These are phyloP conservation scores for Zygotorulaspora chibaensis DNA, from an alignment of 805 yeast genomes.

Conservation along the genomic window DNA sequence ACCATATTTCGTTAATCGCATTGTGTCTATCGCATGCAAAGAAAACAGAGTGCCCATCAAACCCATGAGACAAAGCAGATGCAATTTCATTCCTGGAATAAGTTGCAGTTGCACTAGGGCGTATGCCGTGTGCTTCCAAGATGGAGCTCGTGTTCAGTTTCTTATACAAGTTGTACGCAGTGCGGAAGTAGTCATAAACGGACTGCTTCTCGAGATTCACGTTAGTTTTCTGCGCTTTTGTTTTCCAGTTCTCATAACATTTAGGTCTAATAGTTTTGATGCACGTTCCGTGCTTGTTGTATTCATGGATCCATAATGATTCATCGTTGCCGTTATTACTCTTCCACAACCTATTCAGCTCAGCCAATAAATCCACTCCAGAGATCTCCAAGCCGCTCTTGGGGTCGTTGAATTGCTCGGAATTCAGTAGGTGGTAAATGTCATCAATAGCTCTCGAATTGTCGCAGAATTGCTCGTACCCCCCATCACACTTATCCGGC, in stretches of 20 bases:
- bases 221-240: constrained; percentile 3
- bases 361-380: constrained; percentile 49
- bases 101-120: constrained; percentile 54
- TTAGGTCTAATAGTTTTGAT: constrained; percentile 69
- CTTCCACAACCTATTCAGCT: constrained; percentile 67
- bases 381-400: constrained; percentile 31
- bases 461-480: constrained; percentile 77
- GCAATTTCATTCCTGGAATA: constrained; percentile 56
- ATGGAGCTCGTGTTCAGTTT: constrained; percentile 63
- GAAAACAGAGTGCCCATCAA: constrained; percentile 50
- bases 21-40: constrained; percentile 54
- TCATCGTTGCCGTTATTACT: constrained; percentile 65
- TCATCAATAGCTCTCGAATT: constrained; percentile 49
- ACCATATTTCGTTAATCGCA: constrained; percentile 57
- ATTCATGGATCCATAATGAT: constrained; percentile 83
- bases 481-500: constrained; percentile 86
- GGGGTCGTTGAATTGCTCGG: constrained; percentile 21
- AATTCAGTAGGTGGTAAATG: constrained; percentile 43
- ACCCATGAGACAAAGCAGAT: constrained; percentile 46
- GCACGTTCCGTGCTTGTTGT: constrained; percentile 92
- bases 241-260: constrained; percentile 52
- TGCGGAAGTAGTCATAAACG: constrained; percentile 67
- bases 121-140: constrained; percentile 63
- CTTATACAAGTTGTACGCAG: constrained; percentile 54
- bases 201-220: constrained; percentile 27